Evolutionary conservation across 495 filamentous ascomycete genomes (phyloP).

Genomic region (Friedmanniomyces simplex): DNA sequence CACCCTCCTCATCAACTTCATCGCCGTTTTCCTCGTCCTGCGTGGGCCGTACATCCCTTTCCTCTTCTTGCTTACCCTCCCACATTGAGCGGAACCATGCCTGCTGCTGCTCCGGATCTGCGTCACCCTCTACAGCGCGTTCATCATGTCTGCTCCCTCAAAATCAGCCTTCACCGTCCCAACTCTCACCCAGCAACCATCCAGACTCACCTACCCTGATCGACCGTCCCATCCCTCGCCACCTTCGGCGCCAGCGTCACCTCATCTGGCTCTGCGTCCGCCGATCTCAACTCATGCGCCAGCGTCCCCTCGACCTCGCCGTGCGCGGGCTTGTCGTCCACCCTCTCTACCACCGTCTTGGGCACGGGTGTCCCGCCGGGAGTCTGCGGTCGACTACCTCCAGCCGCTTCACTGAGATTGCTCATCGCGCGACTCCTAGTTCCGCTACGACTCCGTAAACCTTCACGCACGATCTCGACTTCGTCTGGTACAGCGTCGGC

Average conservation of each 20-base stretch:
- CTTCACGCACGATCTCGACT: constrained; percentile 50
- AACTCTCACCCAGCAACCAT: not conserved
- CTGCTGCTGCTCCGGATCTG: constrained; percentile 2
- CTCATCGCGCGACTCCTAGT: constrained; percentile 25
- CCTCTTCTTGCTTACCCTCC: constrained; percentile 6
- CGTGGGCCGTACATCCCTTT: constrained; percentile 25
- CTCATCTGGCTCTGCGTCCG: constrained; percentile 76
- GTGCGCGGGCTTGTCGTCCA: constrained; percentile 58
- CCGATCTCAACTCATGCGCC: constrained; percentile 62
- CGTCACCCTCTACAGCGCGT: constrained; percentile 3
- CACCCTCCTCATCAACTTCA: constrained; percentile 34
- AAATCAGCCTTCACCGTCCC: constrained; percentile 8
- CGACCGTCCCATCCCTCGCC: constrained; percentile 33
- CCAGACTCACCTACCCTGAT: constrained; percentile 39
- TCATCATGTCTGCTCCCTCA: constrained; percentile 1
- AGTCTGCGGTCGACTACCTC: constrained; percentile 30
- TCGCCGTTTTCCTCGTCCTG: constrained; percentile 33
- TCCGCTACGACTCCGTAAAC: constrained; percentile 37
- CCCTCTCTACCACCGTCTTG: constrained; percentile 72
- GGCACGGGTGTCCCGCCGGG: constrained; percentile 58
- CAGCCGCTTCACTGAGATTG: not conserved
- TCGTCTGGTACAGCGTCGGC: constrained; percentile 59
- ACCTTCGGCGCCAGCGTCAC: constrained; percentile 42
- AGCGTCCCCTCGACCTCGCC: constrained; percentile 81
- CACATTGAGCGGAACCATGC: constrained; percentile 16